Evolutionary conservation across 305 asterid genomes (phyloP).

Genomic region (Plantago coronopus): DNA sequence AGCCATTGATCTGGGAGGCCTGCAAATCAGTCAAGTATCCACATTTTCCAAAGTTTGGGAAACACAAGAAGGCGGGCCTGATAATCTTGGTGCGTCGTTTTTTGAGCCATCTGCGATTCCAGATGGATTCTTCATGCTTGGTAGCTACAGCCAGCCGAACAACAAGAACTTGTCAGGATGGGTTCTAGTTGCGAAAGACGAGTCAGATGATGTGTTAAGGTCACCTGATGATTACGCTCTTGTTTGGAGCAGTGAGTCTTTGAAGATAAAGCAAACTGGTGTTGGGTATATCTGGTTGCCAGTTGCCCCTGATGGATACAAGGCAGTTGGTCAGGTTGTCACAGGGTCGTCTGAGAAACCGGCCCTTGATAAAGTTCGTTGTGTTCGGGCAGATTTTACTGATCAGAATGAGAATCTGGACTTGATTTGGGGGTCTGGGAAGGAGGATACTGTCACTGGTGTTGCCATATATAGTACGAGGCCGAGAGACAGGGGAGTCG

Average conservation of each 20-base stretch:
- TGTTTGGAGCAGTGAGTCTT: slow-evolving; percentile 62
- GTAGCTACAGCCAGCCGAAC: slow-evolving; percentile 69
- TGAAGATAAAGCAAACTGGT: slow-evolving; percentile 48
- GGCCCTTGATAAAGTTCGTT: slow-evolving; percentile 38
- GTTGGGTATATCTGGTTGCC: slow-evolving; percentile 71
- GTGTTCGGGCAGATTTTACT: slow-evolving; percentile 57
- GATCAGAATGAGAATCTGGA: slow-evolving; percentile 37
- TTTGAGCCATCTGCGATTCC: slow-evolving; percentile 66
- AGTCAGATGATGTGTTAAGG: slow-evolving; percentile 28
- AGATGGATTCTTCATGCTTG: slow-evolving; percentile 69
- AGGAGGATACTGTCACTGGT: slow-evolving; percentile 18
- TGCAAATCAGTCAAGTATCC: slow-evolving; percentile 46
- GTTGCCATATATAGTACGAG: slow-evolving; percentile 39
- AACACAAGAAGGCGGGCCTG: slow-evolving; percentile 66
- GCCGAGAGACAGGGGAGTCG: slow-evolving; percentile 47
- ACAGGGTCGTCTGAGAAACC: slow-evolving; percentile 63
- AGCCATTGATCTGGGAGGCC: slow-evolving; percentile 67
- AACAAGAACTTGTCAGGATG: slow-evolving; percentile 56
- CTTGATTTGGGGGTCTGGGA: slow-evolving; percentile 53
- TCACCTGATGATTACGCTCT: slow-evolving; percentile 59
- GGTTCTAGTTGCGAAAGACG: slow-evolving; percentile 47
- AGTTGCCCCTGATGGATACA: slow-evolving; percentile 55
- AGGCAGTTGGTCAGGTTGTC: slow-evolving; percentile 52
- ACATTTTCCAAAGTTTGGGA: slow-evolving; percentile 55
- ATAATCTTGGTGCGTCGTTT: slow-evolving; percentile 62